phyloP scores from a whole-genome alignment of 352 stramenopile genomes.

The Chrysophaeum taylorii region DNA sequence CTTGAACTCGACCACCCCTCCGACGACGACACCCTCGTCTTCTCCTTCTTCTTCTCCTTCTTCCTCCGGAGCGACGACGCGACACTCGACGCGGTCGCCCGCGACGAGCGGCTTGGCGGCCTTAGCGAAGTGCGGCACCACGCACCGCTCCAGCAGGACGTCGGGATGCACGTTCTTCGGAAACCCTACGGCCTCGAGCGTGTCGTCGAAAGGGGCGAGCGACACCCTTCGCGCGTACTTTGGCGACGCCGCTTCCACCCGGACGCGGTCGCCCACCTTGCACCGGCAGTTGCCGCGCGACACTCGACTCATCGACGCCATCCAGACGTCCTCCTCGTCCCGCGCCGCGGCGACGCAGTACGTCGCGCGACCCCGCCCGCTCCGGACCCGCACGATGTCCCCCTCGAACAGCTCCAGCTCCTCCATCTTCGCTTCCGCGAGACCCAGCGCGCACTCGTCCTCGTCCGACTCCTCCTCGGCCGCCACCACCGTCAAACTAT shows the following conservation, averaged over 20 bases:
- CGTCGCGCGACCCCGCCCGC: constrained; percentile 60
- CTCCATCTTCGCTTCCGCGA: constrained; percentile 47
- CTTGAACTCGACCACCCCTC: constrained; percentile 53
- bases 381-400: constrained; percentile 61
- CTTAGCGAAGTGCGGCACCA: constrained; percentile 39
- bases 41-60: constrained; percentile 25
- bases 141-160: constrained; percentile 31
- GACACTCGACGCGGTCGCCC: constrained; percentile 24
- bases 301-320: background rate
- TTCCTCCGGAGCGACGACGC: constrained; percentile 19
- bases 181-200: background rate
- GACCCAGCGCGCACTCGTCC: no score
- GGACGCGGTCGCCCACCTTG: background rate
- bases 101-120: constrained; percentile 21
- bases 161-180: background rate
- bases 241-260: constrained; percentile 46
- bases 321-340: constrained; percentile 18
- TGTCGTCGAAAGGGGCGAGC: constrained; percentile 40
- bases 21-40: constrained; percentile 40
- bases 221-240: constrained; percentile 46
- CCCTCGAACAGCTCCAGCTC: constrained; percentile 62
- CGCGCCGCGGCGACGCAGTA: constrained; percentile 35
- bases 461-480: no score
- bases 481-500: no score
- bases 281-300: background rate